A percentile compares a stretch with the other conserved stretches of the same genome.
Conservation (phyloP, 2,329 filamentous ascomycete species). For the Sporothrix luriei region DNA sequence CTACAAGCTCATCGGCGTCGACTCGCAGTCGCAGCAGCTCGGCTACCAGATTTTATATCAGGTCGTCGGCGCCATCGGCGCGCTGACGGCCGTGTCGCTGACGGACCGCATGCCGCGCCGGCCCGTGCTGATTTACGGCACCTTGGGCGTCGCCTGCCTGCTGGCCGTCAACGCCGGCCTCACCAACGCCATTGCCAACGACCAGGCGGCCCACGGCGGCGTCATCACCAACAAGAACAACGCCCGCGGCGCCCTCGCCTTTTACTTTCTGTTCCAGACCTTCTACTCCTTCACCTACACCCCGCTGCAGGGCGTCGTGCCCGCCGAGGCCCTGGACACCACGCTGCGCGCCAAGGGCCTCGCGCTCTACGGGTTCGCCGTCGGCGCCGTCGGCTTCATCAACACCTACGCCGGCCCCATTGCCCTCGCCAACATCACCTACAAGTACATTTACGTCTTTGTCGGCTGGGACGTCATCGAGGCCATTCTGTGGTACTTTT, state of each 20-base stretch:
- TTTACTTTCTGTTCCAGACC: constrained; percentile 55
- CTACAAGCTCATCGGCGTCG: constrained; percentile 48
- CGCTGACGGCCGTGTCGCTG: constrained; percentile 48
- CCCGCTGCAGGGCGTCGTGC: constrained; percentile 53
- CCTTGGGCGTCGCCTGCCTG: constrained; percentile 47
- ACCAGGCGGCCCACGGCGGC: constrained; percentile 39
- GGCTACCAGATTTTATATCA: constrained; percentile 54
- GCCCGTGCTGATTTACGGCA: constrained; percentile 50
- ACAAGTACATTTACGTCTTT: constrained; percentile 52
- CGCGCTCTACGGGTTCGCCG: constrained; percentile 48
- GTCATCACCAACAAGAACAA: constrained; percentile 44
- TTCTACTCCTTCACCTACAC: constrained; percentile 56
- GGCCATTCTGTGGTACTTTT: constrained; percentile 49
- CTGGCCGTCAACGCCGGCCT: constrained; percentile 53
- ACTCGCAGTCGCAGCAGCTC: constrained; percentile 45
- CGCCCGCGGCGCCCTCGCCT: constrained; percentile 50
- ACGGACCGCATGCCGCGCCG: constrained; percentile 54
- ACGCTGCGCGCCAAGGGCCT: constrained; percentile 58
- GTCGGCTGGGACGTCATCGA: constrained; percentile 54
- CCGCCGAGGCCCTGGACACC: constrained; percentile 53
- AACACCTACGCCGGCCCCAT: constrained; percentile 54
- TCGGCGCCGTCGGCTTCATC: constrained; percentile 52
- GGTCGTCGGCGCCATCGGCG: constrained; percentile 50
- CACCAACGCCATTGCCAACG: constrained; percentile 43
- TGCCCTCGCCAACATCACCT: constrained; percentile 49